Conservation (phyloP, 2,329 filamentous ascomycete species). For the Trichophyton simii region DNA sequence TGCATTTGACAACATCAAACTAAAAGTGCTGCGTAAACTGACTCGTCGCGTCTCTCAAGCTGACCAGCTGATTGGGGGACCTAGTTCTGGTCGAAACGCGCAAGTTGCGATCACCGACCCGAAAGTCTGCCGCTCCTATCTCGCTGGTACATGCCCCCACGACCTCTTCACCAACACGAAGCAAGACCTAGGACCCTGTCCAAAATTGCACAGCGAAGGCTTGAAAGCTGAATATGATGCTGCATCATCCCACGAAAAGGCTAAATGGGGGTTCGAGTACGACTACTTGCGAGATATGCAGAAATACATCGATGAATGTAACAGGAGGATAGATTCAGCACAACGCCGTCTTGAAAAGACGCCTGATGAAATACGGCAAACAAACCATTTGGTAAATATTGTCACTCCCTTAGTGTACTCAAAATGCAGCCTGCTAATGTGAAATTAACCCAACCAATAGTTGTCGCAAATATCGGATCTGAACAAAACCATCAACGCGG, state of each 20-base stretch:
- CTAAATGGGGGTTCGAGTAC: constrained; percentile 80
- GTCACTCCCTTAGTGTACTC: neutral
- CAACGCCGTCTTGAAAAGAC: constrained; percentile 92
- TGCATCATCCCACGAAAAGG: constrained; percentile 57
- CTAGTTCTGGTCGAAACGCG: constrained; percentile 58
- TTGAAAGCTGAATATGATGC: constrained; percentile 80
- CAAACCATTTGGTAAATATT: constrained; percentile 57
- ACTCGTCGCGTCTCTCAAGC: constrained; percentile 20
- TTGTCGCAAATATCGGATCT: constrained; percentile 79
- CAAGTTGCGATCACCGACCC: constrained; percentile 81
- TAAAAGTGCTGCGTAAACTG: constrained; percentile 11
- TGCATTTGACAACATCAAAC: neutral
- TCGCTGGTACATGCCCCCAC: constrained; percentile 88
- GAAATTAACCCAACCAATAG: constrained; percentile 19
- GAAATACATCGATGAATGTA: constrained; percentile 94
- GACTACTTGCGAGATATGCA: constrained; percentile 95
- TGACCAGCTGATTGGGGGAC: constrained; percentile 65
- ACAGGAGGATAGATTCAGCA: constrained; percentile 79
- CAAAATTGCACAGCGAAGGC: constrained; percentile 75
- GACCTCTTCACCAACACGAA: constrained; percentile 99
- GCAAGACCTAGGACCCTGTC: constrained; percentile 83
- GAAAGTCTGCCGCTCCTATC: constrained; percentile 88
- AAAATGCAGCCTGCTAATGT: neutral
- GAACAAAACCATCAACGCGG: constrained; percentile 62
- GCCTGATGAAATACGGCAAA: constrained; percentile 91